phyloP scores from a whole-genome alignment of 1,284 basidiomycete species.

The Xanthoconium separans region DNA sequence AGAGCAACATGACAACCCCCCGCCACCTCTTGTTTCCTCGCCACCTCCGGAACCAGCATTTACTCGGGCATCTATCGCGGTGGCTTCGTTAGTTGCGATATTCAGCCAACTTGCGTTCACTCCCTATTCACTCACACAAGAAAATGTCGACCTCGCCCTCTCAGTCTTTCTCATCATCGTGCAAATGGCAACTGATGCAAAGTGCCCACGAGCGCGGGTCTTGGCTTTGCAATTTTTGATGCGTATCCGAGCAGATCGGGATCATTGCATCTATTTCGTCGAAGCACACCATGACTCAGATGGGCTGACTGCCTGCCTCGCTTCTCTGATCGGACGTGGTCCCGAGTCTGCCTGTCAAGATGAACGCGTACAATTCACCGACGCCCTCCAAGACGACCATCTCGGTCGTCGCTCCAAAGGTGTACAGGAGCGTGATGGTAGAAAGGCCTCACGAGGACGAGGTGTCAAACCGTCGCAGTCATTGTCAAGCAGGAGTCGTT shows the following conservation, averaged over 20 bases:
- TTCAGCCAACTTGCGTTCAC: constrained; percentile 74
- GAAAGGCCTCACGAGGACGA: constrained; percentile 59
- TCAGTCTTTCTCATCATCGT: constrained; percentile 53
- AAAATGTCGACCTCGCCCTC: constrained; percentile 49
- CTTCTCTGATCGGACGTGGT: constrained; percentile 53
- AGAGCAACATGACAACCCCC: constrained; percentile 30
- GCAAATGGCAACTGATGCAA: constrained; percentile 42
- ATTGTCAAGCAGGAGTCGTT: constrained; percentile 67
- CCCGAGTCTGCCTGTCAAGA: constrained; percentile 28
- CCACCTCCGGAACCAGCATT: constrained; percentile 30
- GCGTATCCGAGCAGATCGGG: constrained; percentile 87
- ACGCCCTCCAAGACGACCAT: constrained; percentile 34
- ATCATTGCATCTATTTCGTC: constrained; percentile 83
- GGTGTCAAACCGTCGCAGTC: constrained; percentile 46
- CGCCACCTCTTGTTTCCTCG: constrained; percentile 26
- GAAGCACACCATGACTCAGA: constrained; percentile 51
- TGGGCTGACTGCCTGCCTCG: constrained; percentile 51
- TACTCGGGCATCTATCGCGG: constrained; percentile 55
- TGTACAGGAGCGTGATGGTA: constrained; percentile 53
- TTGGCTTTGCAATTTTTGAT: constrained; percentile 85
- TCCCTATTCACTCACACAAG: constrained; percentile 47
- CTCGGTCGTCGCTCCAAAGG: constrained; percentile 50
- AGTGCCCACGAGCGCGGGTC: constrained; percentile 66
- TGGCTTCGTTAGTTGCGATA: constrained; percentile 60
- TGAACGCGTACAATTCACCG: constrained; percentile 24